Percentiles rank a stretch among this genome's conserved stretches.
These are phyloP conservation scores for Durio zibethinus DNA, from an alignment of 345 rosid genomes.

Conservation along the genomic window DNA sequence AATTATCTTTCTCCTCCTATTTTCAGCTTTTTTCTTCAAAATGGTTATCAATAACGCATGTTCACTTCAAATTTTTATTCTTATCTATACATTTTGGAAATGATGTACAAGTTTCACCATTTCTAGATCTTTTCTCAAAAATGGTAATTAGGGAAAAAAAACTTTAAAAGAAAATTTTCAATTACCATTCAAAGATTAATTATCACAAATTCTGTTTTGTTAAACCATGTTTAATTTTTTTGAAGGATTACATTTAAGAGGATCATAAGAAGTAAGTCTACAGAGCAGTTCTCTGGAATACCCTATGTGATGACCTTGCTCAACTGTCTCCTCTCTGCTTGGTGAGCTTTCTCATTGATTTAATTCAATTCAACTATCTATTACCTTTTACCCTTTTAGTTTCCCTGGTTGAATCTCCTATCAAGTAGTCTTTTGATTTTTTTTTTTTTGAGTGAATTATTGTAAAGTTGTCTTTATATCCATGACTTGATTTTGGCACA, in stretches of 20 bases:
- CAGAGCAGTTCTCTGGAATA: conserved; percentile 94
- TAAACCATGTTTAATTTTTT: conserved; percentile 4
- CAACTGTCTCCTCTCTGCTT: conserved; percentile 95
- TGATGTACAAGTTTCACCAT: background rate
- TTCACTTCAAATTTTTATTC: background rate
- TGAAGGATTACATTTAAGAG: conserved; percentile 87
- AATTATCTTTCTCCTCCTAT: background rate
- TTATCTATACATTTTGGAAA: background rate
- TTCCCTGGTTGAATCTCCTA: background rate
- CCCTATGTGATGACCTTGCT: conserved; percentile 94
- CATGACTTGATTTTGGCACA: background rate
- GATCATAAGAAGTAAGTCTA: conserved; percentile 56
- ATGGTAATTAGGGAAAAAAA: background rate
- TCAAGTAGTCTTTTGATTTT: background rate
- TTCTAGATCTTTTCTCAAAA: conserved; percentile 13
- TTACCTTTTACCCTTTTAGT: background rate
- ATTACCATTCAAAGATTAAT: background rate
- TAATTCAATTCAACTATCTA: background rate
- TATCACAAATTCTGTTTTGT: background rate
- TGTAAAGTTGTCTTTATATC: background rate
- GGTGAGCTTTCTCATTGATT: conserved; percentile 43
- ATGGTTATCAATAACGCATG: background rate
- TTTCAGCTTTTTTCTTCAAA: background rate
- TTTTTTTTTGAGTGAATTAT: background rate
- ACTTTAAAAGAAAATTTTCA: background rate